Conservation (phyloP, 1,284 basidiomycete genomes). For the Mycena citricolor region DNA sequence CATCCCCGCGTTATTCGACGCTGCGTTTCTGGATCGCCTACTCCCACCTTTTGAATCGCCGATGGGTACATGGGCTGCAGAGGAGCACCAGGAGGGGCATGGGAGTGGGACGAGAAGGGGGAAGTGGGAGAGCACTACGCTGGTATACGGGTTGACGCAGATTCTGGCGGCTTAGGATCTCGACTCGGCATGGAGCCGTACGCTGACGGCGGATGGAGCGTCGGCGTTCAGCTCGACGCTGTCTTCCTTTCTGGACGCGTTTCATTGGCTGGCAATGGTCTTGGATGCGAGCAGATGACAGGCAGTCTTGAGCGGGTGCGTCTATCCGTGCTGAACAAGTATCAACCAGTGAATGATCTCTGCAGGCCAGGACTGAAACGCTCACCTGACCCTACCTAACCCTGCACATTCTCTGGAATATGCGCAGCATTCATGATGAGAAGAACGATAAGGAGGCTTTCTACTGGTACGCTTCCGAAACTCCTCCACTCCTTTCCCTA, state of each 20-base stretch:
- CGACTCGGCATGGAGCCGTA: slow-evolving; percentile 38
- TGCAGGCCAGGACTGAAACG: slow-evolving; percentile 60
- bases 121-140: not conserved
- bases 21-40: slow-evolving; percentile 17
- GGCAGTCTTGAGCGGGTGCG: slow-evolving; percentile 29
- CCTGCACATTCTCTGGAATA: slow-evolving; percentile 60
- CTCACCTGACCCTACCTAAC: slow-evolving; percentile 48
- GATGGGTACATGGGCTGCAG: no score
- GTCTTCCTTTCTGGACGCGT: slow-evolving; percentile 52
- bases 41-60: slow-evolving; percentile 11
- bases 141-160: slow-evolving; percentile 29
- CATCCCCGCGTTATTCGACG: slow-evolving; percentile 16
- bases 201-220: slow-evolving; percentile 46
- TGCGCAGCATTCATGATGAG: slow-evolving; percentile 62
- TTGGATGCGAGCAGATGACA: slow-evolving; percentile 29
- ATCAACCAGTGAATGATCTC: no score
- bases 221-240: slow-evolving; percentile 48
- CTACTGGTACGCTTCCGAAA: no score
- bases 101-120: no score
- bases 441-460: slow-evolving; percentile 55
- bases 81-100: no score
- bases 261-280: slow-evolving; percentile 38
- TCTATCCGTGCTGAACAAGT: no score
- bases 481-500: no score
- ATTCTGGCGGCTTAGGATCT: slow-evolving; percentile 53